Percentiles rank a stretch among this genome's conserved stretches.
Evolutionary conservation across 768 basidiomycete genomes (phyloP).

Genomic region (Lactarius trivialis): DNA sequence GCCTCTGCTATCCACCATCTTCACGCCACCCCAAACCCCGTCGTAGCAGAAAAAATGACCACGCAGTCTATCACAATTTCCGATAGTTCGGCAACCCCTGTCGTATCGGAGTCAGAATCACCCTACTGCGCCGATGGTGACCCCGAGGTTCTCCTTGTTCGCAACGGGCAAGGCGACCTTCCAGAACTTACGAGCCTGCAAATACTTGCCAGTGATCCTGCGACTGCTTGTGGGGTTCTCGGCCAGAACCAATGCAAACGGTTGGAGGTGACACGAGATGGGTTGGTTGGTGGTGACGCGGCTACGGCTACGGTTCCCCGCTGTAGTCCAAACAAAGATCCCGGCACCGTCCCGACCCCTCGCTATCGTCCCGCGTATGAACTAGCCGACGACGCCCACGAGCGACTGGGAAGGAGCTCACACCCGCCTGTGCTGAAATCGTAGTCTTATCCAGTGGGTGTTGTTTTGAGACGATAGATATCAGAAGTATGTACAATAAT

Average conservation of each 20-base stretch:
- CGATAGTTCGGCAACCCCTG: not conserved
- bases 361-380: conserved; percentile 77
- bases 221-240: conserved; percentile 6
- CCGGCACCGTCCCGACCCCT: conserved; percentile 13
- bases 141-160: not conserved
- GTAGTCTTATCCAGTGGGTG: not conserved
- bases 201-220: not conserved
- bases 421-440: conserved; percentile 16
- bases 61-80: not conserved
- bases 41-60: conserved; percentile 6
- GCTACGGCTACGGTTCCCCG: not conserved
- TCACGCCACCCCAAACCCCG: not conserved
- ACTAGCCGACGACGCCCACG: conserved; percentile 50
- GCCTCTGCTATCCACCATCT: not conserved
- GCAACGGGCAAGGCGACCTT: conserved; percentile 3
- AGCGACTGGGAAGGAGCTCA: conserved; percentile 20
- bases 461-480: not conserved
- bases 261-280: not conserved
- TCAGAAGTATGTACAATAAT: not conserved
- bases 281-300: not conserved
- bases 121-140: not conserved
- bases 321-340: conserved; percentile 22
- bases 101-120: not conserved
- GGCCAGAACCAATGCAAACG: conserved; percentile 6
- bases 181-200: conserved; percentile 9